A percentile compares a stretch with the other conserved stretches of the same genome.
Evolutionary conservation across 1,139 yeast species (phyloP).

Genomic region (Zygosaccharomyces sapae): DNA sequence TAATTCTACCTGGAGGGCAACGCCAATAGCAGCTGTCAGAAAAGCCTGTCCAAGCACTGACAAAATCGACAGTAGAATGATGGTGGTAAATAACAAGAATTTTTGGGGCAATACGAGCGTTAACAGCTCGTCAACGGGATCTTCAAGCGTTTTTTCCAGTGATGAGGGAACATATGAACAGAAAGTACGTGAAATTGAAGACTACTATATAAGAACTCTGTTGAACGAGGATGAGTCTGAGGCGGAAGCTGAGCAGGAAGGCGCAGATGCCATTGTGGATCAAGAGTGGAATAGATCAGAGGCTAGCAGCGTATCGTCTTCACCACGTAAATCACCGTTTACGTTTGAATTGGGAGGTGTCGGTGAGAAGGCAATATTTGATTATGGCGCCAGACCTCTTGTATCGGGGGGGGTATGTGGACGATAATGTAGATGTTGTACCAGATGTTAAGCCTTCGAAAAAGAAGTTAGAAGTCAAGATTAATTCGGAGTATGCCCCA

Average conservation of each 20-base stretch:
- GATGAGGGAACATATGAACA: conserved; percentile 24
- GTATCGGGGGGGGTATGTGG: too few relatives aligned
- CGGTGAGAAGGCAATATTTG: conserved; percentile 8
- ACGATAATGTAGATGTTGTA: too few relatives aligned
- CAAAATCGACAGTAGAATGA: neutral
- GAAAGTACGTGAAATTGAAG: conserved; percentile 34
- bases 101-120: conserved; percentile 2
- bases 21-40: neutral
- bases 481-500: conserved; percentile 24
- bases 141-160: conserved; percentile 30
- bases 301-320: conserved; percentile 4
- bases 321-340: conserved; percentile 6
- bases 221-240: conserved; percentile 24
- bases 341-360: conserved; percentile 8
- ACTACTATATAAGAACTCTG: conserved; percentile 33
- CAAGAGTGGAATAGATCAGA: conserved; percentile 6
- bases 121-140: conserved; percentile 17
- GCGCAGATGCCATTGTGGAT: conserved; percentile 20
- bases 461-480: conserved; percentile 23
- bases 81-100: neutral
- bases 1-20: neutral
- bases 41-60: neutral
- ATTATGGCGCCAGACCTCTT: neutral
- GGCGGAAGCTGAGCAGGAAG: conserved; percentile 9
- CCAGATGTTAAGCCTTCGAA: neutral